These are phyloP conservation scores for Komagataella phaffii DNA, from an alignment of 805 yeast genomes.

Conservation along the genomic window DNA sequence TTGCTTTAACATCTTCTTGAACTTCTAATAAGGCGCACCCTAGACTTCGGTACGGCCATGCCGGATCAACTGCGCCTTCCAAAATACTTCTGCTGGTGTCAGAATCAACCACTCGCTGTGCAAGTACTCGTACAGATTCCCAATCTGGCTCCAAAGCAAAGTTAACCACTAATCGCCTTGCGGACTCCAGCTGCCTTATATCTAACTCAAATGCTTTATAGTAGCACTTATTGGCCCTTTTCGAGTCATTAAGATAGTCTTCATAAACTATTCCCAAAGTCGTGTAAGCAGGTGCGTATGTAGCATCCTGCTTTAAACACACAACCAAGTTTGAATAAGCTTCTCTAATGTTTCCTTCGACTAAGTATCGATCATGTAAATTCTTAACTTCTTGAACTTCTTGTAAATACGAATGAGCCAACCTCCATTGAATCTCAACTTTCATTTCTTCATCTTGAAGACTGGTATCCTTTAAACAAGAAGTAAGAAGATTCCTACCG, in stretches of 20 bases:
- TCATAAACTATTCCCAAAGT: constrained; percentile 67
- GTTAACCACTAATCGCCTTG: constrained; percentile 55
- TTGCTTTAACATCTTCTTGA: constrained; percentile 65
- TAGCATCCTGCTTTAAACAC: constrained; percentile 50
- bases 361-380: constrained; percentile 9
- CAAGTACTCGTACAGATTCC: constrained; percentile 70
- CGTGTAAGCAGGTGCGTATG: constrained; percentile 70
- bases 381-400: constrained; percentile 7
- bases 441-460: constrained; percentile 37
- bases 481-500: constrained; percentile 40
- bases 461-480: constrained; percentile 30
- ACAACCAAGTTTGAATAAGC: constrained; percentile 48
- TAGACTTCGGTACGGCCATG: constrained; percentile 86
- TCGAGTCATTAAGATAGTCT: constrained; percentile 39
- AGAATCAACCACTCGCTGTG: constrained; percentile 49
- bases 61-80: constrained; percentile 19
- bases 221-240: constrained; percentile 75
- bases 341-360: constrained; percentile 16
- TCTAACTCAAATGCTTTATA: constrained; percentile 84
- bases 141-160: constrained; percentile 62
- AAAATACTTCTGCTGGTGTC: constrained; percentile 43
- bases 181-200: constrained; percentile 62
- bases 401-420: constrained; percentile 49
- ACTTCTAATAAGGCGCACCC: constrained; percentile 67
- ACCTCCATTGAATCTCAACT: constrained; percentile 57